Percentiles rank a stretch among this genome's conserved stretches.
Conservation (phyloP, 176 grass and related monocot genomes). For the Miscanthus lutarioriparius region DNA sequence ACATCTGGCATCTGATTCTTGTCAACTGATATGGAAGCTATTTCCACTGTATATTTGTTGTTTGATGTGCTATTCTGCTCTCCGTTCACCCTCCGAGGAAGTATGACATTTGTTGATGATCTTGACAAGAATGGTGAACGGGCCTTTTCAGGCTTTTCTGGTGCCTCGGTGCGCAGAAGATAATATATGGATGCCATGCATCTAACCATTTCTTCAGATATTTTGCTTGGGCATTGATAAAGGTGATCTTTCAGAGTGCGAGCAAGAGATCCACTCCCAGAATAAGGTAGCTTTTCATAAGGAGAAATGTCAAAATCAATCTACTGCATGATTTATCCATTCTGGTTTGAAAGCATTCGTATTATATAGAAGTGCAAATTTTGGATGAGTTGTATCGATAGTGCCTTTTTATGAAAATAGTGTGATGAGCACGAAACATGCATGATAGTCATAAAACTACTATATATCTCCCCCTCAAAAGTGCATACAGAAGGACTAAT, state of each 20-base stretch:
- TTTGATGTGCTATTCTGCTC: slow-evolving; percentile 51
- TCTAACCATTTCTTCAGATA: slow-evolving; percentile 98
- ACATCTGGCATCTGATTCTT: slow-evolving; percentile 66
- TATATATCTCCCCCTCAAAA: not conserved
- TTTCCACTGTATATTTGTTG: slow-evolving; percentile 55
- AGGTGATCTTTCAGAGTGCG: slow-evolving; percentile 92
- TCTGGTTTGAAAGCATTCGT: not conserved
- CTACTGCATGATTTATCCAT: not conserved
- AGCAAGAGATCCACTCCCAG: slow-evolving; percentile 55
- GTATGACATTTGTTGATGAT: slow-evolving; percentile 71
- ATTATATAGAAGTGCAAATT: not conserved
- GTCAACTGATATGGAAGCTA: slow-evolving; percentile 60
- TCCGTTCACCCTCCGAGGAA: slow-evolving; percentile 52
- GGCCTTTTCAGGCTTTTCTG: slow-evolving; percentile 56
- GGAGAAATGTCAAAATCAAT: slow-evolving; percentile 34
- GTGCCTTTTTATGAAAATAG: slow-evolving; percentile 3
- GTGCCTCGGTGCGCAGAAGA: slow-evolving; percentile 51
- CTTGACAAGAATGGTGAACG: slow-evolving; percentile 74
- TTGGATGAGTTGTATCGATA: too few species aligned
- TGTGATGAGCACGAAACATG: not conserved
- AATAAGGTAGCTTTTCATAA: slow-evolving; percentile 68
- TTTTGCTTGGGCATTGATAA: slow-evolving; percentile 91
- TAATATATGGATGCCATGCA: slow-evolving; percentile 90
- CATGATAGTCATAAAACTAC: not conserved
- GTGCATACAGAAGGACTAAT: not conserved